phyloP scores from a whole-genome alignment of 108 stramenopile genomes.

The Fragilaria crotonensis region DNA sequence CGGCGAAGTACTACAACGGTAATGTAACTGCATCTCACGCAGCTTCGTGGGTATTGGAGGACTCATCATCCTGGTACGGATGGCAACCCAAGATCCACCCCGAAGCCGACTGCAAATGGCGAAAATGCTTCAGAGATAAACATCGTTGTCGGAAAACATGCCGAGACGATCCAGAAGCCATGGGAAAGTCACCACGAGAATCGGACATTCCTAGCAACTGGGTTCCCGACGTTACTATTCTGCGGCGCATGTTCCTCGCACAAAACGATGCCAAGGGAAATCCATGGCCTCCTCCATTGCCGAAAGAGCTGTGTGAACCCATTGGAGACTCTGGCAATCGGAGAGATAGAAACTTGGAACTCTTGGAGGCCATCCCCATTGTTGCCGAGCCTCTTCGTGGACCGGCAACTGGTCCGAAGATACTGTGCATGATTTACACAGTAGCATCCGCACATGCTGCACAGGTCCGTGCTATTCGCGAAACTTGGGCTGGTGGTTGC shows the following conservation, averaged over 20 bases:
- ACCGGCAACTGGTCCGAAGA: too few relatives aligned
- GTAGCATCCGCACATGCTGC: slow-evolving; percentile 51
- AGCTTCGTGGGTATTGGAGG: too few relatives aligned
- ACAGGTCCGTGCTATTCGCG: slow-evolving; percentile 26
- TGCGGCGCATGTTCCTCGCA: slow-evolving; percentile 44
- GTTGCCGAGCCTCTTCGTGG: slow-evolving; percentile 21
- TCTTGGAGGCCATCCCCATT: slow-evolving; percentile 19
- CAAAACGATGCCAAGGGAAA: slow-evolving; percentile 51
- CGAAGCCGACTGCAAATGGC: slow-evolving; percentile 35
- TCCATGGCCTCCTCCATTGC: slow-evolving; percentile 58
- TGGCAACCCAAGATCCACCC: slow-evolving; percentile 47
- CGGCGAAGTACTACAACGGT: too few relatives aligned
- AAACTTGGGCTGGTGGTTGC: slow-evolving; percentile 58
- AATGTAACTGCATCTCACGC: too few relatives aligned
- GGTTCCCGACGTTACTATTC: slow-evolving; percentile 71
- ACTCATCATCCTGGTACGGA: slow-evolving; percentile 49
- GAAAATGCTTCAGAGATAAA: slow-evolving; percentile 40
- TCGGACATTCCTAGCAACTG: slow-evolving; percentile 28
- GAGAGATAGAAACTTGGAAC: slow-evolving; percentile 31
- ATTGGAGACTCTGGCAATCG: slow-evolving; percentile 31
- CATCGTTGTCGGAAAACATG: slow-evolving; percentile 34
- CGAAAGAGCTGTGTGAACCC: slow-evolving; percentile 46
- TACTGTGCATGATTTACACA: slow-evolving; percentile 75
- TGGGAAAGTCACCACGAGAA: slow-evolving; percentile 13
- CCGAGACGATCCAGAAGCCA: slow-evolving; percentile 35